Percentiles rank a stretch among this genome's conserved stretches.
Conservation (phyloP, 1,139 yeast genomes). For the Sugiyamaella xylanicola region DNA sequence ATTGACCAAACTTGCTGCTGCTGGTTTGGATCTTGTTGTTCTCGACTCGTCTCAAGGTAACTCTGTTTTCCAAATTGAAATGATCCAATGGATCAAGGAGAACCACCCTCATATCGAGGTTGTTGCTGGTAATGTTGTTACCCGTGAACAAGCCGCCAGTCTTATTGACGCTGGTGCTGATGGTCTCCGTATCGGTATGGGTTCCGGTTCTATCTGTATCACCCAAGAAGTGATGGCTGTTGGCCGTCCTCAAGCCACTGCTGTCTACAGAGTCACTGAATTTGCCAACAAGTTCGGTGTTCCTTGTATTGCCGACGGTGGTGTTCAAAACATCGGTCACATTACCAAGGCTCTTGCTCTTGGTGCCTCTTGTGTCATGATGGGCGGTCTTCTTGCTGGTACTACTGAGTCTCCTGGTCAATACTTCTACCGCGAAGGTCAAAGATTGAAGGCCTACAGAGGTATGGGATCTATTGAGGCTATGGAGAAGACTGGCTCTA, state of each 20-base stretch:
- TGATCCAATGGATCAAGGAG: slow-evolving; percentile 88
- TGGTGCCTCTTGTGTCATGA: slow-evolving; percentile 98
- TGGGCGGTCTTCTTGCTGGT: slow-evolving; percentile 99
- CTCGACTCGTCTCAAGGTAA: slow-evolving; percentile 98
- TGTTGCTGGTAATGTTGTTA: slow-evolving; percentile 97
- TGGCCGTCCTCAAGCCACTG: slow-evolving; percentile 99
- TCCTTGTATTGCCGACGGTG: slow-evolving; percentile 99
- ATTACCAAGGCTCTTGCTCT: slow-evolving; percentile 94
- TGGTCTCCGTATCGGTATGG: slow-evolving; percentile 99
- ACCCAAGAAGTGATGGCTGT: slow-evolving; percentile 99
- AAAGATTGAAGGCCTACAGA: slow-evolving; percentile 95
- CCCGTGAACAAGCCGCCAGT: slow-evolving; percentile 98
- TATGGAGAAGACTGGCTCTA: slow-evolving; percentile 85
- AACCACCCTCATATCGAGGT: slow-evolving; percentile 80
- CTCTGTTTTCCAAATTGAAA: slow-evolving; percentile 89
- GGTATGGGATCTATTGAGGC: slow-evolving; percentile 99
- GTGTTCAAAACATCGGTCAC: slow-evolving; percentile 98
- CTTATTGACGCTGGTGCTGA: slow-evolving; percentile 97
- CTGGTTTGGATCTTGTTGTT: slow-evolving; percentile 96
- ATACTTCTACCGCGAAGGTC: slow-evolving; percentile 96
- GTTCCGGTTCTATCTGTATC: slow-evolving; percentile 98
- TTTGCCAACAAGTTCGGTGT: slow-evolving; percentile 89
- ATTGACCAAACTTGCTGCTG: slow-evolving; percentile 80
- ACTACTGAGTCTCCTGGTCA: slow-evolving; percentile 98
- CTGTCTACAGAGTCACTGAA: slow-evolving; percentile 84